Evolutionary conservation across 1,139 yeast species (phyloP).

Genomic region (Candida glucosophila): DNA sequence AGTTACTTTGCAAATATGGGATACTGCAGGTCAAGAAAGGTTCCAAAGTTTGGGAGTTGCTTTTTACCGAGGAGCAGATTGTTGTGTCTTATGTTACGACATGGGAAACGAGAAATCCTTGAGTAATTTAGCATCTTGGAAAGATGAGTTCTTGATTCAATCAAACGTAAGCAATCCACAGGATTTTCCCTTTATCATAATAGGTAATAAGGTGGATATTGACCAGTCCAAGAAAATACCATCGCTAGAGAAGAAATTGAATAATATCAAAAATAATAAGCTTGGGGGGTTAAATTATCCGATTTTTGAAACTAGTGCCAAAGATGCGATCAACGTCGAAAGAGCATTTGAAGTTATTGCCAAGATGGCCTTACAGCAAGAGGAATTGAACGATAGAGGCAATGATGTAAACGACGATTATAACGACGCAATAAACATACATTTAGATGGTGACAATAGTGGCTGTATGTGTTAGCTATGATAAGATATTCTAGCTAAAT

Average conservation of each 20-base stretch:
- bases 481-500: too few species aligned
- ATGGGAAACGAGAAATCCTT: constrained; percentile 90
- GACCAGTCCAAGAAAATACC: constrained; percentile 87
- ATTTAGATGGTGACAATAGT: constrained; percentile 71
- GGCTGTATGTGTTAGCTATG: constrained; percentile 62
- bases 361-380: constrained; percentile 86
- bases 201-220: constrained; percentile 92
- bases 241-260: constrained; percentile 69
- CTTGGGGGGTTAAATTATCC: constrained; percentile 77
- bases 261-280: constrained; percentile 69
- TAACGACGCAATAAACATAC: constrained; percentile 92
- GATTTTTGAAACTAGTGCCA: constrained; percentile 89
- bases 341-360: constrained; percentile 95
- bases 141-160: constrained; percentile 90
- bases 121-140: constrained; percentile 85
- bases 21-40: constrained; percentile 97
- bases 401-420: constrained; percentile 70
- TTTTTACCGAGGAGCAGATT: constrained; percentile 95
- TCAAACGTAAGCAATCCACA: constrained; percentile 92
- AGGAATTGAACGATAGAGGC: constrained; percentile 80
- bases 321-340: constrained; percentile 89
- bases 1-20: constrained; percentile 91
- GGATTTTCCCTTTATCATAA: constrained; percentile 87
- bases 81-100: constrained; percentile 93
- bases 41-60: constrained; percentile 97